phyloP scores from a whole-genome alignment of 345 rosid species.

The Garcia nutans region DNA sequence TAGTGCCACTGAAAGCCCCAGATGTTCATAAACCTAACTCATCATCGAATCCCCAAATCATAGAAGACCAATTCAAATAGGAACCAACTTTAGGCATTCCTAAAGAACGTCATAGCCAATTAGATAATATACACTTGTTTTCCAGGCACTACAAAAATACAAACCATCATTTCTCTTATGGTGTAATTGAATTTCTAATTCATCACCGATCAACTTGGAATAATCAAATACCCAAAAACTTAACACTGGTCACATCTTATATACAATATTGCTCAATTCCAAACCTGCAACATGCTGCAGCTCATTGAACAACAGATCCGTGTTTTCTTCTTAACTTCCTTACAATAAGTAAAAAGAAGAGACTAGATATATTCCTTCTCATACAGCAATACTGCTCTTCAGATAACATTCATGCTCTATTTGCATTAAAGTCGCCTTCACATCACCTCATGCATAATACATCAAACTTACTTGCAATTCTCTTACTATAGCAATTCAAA shows the following conservation, averaged over 20 bases:
- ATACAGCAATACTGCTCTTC: neutral
- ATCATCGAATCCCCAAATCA: neutral
- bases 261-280: neutral
- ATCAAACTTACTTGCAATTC: neutral
- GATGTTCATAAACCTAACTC: neutral
- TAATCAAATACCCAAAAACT: neutral
- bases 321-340: neutral
- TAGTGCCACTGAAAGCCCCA: neutral
- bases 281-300: neutral
- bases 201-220: too few species aligned
- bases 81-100: neutral
- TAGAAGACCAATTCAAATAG: neutral
- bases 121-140: neutral
- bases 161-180: neutral
- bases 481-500: neutral
- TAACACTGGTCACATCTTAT: neutral
- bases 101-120: neutral
- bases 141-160: neutral
- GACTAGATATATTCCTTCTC: neutral
- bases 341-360: neutral
- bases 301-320: neutral
- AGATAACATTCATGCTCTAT: neutral
- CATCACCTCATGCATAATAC: neutral
- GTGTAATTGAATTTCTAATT: neutral
- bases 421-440: neutral